These are phyloP conservation scores for Capsella bursapastoris DNA, from an alignment of 345 rosid species.

Conservation along the genomic window DNA sequence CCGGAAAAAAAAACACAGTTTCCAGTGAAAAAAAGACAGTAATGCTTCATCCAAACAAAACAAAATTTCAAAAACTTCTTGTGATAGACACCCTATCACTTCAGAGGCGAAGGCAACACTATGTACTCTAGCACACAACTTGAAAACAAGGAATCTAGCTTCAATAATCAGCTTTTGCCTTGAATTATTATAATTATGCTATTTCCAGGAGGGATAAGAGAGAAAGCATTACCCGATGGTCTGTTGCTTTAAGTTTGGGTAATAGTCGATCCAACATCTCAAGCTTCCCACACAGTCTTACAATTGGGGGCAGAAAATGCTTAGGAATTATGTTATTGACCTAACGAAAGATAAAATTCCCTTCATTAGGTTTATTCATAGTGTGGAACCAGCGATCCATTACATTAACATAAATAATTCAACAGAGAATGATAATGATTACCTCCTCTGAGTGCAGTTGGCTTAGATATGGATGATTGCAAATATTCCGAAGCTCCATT, in stretches of 20 bases:
- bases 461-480: slow-evolving; percentile 93
- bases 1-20: not conserved
- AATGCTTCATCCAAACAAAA: not conserved
- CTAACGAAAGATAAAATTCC: slow-evolving; percentile 44
- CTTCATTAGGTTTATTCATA: not conserved
- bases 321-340: slow-evolving; percentile 62
- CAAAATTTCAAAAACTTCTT: not conserved
- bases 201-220: slow-evolving; percentile 2
- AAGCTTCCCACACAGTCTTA: slow-evolving; percentile 92
- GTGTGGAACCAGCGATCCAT: not conserved
- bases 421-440: slow-evolving; percentile 63
- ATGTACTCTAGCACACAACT: slow-evolving; percentile 5
- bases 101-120: not conserved
- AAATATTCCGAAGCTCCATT: slow-evolving; percentile 93
- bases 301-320: slow-evolving; percentile 78
- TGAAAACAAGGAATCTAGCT: not conserved
- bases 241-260: slow-evolving; percentile 83
- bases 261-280: slow-evolving; percentile 87
- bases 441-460: slow-evolving; percentile 88
- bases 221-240: slow-evolving; percentile 69
- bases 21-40: slow-evolving; percentile 9
- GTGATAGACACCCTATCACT: not conserved
- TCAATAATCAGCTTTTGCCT: slow-evolving; percentile 3
- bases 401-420: slow-evolving; percentile 49
- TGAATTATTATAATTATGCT: not conserved